Evolutionary conservation across 2,329 filamentous ascomycete species (phyloP), one percentile per base, ranked within the genome.

Genomic region (Pseudopyricularia cyperi): DNA sequence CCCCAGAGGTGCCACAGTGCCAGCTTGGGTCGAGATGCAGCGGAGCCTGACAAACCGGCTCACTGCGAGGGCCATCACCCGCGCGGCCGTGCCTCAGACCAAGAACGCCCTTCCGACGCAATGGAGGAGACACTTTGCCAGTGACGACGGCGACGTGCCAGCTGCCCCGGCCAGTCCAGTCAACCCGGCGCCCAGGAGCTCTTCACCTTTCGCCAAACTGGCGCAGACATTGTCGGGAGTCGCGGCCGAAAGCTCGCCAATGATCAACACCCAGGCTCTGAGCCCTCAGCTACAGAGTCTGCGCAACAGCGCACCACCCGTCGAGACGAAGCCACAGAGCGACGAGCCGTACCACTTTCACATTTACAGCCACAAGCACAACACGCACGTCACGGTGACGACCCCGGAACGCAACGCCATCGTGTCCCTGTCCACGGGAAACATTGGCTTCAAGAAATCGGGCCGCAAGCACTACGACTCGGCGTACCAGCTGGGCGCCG

Each of bases 321-420:
- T 53, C 37, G 52, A 47, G 6, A 56, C 44, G 6, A 56, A 52
- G 60, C 32, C 46, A 26, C 60, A 35, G 57, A 58, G 4, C 32
- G 56, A 71, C 35, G 78, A 85, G 63, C 84, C 87, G 2, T 89
- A 89, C 71, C 89, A 95, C 66, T 77, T 98, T 57, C 88, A 95
- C 71, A 75, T 98, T 65, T 91, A 82, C 69, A 72, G 85, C 28
- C 84, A 87, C 66, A 94, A 89, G 71, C 93, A 96, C 78, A 98
- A 98, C 72, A 93, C 88, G 19, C 89, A 97, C 68, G 79, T 98
- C 61, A 96, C 90, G 1, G 79, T 96, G 58, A 88, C 89, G 22
- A 83, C 84, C 62, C 90, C 93, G 28, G 83, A 89, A 65, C 77
- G 85, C 48, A 79, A 88, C 57, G 79, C 88, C 28, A 78, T 97